phyloP scores from a whole-genome alignment of 2,329 filamentous ascomycete genomes.

The Paracamarosporium sp. region DNA sequence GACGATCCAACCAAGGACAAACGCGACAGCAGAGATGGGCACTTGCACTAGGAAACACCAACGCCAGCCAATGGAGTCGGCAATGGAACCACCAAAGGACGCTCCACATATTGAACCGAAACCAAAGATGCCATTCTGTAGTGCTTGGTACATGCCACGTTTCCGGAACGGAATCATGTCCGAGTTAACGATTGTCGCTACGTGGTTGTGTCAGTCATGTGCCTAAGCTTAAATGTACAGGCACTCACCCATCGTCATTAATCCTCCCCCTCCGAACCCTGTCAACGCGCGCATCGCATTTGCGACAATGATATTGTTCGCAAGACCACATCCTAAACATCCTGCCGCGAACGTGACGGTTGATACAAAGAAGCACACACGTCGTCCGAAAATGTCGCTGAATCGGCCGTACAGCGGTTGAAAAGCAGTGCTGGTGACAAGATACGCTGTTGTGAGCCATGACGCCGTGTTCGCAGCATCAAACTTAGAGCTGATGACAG shows the following conservation, averaged over 20 bases:
- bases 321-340: slow-evolving; percentile 39
- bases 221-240: background rate
- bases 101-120: slow-evolving; percentile 67
- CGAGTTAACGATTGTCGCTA: slow-evolving; percentile 56
- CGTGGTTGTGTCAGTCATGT: slow-evolving; percentile 10
- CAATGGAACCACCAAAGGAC: slow-evolving; percentile 53
- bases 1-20: slow-evolving; percentile 61
- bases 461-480: slow-evolving; percentile 53
- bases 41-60: slow-evolving; percentile 67
- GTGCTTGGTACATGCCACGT: slow-evolving; percentile 65
- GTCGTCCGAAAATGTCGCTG: slow-evolving; percentile 42
- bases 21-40: slow-evolving; percentile 63
- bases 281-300: slow-evolving; percentile 36
- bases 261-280: slow-evolving; percentile 37
- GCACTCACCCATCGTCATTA: slow-evolving; percentile 39
- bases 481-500: slow-evolving; percentile 51
- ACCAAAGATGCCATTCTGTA: slow-evolving; percentile 67
- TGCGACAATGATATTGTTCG: slow-evolving; percentile 27
- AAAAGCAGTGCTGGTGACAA: slow-evolving; percentile 30
- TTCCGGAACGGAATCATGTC: slow-evolving; percentile 67
- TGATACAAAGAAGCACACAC: slow-evolving; percentile 37
- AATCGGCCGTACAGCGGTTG: slow-evolving; percentile 47
- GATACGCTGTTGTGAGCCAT: slow-evolving; percentile 28
- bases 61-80: slow-evolving; percentile 54
- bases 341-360: slow-evolving; percentile 37